Evolutionary conservation across 1,284 basidiomycete genomes (phyloP), one percentile per base, ranked within the genome.

Genomic region (Moesziomyces parantarcticus): DNA sequence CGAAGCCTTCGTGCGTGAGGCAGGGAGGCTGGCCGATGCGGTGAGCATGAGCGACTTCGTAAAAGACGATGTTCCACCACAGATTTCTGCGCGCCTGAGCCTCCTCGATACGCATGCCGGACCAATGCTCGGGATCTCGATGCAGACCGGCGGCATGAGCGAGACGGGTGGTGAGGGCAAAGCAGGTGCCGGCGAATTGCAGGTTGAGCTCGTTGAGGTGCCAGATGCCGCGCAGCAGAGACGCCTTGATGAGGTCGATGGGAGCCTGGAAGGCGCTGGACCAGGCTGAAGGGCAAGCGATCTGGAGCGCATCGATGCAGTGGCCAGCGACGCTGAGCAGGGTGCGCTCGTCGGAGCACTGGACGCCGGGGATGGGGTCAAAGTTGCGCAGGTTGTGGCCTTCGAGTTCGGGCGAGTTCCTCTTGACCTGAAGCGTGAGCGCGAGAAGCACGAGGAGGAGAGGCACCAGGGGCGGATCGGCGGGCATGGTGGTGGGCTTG

Each of bases 61-160:
- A 71, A 20, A 70, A 77, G 42, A 75, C 73, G 29, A 75, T 66
- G 55, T 68, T 68, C 66, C 69, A 78, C 72, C 77, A 80, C 7
- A 78, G 55, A 21, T 75, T 77, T 20, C 75, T 53, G 4, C 78
- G 61, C 16, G 72, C 69, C 52, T 79, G 73, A 9, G 77, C 68
- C 47, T 80, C 78, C 55, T 77, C 75, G 52, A 57, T 68, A 22
- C 74, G 60, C 64, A 80, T 80, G 6, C 70, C 61, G 2, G 66
- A 64, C 75, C 77, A 79, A 41, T 79, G 74, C 41, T 58, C 62
- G 9, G 77, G 70, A 36, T 80, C 78, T 7, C 75, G 62, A 40
- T 80, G 75, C 16, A 80, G 58, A 44, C 77, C 77, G 39, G 78
- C 78, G 16, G 76, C 75, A 46, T 79, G 71, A 1, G 78, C 77